Conservation (phyloP, 345 rosid genomes). For the Hibiscus tridactylites region DNA sequence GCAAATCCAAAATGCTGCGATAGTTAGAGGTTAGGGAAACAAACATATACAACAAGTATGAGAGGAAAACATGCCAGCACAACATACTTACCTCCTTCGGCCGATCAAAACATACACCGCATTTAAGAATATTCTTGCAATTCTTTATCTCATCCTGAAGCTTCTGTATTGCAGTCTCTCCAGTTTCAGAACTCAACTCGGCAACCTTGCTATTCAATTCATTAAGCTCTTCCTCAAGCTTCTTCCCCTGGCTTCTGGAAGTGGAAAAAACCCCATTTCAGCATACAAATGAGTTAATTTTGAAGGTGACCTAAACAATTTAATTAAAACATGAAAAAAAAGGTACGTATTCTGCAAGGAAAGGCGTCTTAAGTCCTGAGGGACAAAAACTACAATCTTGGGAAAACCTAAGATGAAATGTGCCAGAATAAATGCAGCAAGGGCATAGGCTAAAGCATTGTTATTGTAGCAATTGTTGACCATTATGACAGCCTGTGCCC, state of each 20-base stretch:
- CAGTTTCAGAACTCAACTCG: conserved; percentile 61
- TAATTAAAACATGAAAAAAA: background rate
- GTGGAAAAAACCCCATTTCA: background rate
- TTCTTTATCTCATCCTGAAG: conserved; percentile 85
- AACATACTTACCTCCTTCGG: conserved; percentile 66
- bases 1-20: background rate
- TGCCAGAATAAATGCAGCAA: background rate
- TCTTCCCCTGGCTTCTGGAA: conserved; percentile 60
- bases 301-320: background rate
- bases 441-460: background rate
- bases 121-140: conserved; percentile 79
- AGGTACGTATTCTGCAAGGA: no score
- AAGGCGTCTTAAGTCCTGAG: background rate
- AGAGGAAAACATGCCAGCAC: no score
- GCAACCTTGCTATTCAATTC: conserved; percentile 54
- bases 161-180: conserved; percentile 74
- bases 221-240: conserved; percentile 66
- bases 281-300: background rate
- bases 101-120: conserved; percentile 91
- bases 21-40: background rate
- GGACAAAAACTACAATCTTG: background rate
- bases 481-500: background rate
- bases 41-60: no score
- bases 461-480: background rate
- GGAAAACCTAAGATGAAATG: background rate